Evolutionary conservation across 495 filamentous ascomycete species (phyloP), one percentile per base, ranked within the genome.

Genomic region (Trichoderma reesei): DNA sequence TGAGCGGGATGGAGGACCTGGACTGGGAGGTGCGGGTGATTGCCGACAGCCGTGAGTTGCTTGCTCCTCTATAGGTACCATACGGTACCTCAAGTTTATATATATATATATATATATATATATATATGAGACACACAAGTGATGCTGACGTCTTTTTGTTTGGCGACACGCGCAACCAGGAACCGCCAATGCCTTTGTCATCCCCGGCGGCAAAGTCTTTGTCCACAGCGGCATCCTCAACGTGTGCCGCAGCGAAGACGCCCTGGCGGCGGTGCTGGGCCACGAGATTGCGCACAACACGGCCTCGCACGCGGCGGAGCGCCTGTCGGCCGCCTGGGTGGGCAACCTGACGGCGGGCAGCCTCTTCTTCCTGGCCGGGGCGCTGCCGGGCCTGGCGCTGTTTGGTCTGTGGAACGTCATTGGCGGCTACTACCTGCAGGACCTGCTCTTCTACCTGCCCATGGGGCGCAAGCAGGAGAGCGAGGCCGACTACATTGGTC

Each of bases 221-320:
- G 92, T 98, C 5, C 96, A 88, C 67, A 89, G 84, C 41, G 89
- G 93, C 20, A 88, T 98, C 20, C 69, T 98, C 54, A 84, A 84
- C 2, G 78, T 96, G 16, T 89, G 88, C 59, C 63, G 77, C 48
- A 83, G 80, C 61, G 89, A 96, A 41, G 83, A 90, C 67, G 90
- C 88, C 0, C 75, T 97, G 18, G 93, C 93, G 14, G 84, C 91
- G 3, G 89, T 97, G 33, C 76, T 97, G 8, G 90, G 90, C 6
- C 93, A 98, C 72, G 93, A 97, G 76, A 96, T 98, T 65, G 90
- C 91, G n/a, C 93, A 98, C 71, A 90, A 90, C 42, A 77, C 96
- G 1, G 92, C 92, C 1, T 85, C 86, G 42, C 93, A 98, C 68
- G 75, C 83, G 0, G 89, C 82, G 2, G 93, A 98, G 75, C 77